These are phyloP conservation scores for Exserohilum turcica DNA, from an alignment of 2,329 filamentous ascomycete species.

Conservation along the genomic window DNA sequence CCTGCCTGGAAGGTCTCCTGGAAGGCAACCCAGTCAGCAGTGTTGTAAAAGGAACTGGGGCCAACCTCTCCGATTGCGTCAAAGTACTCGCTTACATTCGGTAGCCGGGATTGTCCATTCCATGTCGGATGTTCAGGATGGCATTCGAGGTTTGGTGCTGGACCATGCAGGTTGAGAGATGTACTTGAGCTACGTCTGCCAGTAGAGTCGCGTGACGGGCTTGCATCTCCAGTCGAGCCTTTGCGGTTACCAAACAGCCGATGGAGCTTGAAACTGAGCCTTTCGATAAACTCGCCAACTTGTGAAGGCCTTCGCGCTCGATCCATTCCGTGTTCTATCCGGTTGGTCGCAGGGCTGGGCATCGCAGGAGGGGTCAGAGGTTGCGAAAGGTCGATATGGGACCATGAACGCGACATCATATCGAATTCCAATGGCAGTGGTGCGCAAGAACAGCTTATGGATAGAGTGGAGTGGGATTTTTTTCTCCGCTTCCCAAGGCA, in stretches of 20 bases:
- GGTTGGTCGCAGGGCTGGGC: neutral
- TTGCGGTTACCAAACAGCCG: conserved; percentile 9
- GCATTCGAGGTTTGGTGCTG: neutral
- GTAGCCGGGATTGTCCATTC: conserved; percentile 1
- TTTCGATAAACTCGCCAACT: conserved; percentile 7
- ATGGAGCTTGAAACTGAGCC: conserved; percentile 1
- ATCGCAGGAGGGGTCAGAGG: conserved; percentile 2
- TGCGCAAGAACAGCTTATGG: neutral
- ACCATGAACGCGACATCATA: conserved; percentile 3
- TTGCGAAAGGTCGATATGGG: neutral
- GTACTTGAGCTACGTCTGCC: neutral
- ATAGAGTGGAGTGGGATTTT: neutral
- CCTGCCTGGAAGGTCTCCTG: conserved; percentile 6
- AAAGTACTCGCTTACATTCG: conserved; percentile 10
- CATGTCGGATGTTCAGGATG: neutral
- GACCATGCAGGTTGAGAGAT: neutral
- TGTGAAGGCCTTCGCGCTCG: conserved; percentile 3
- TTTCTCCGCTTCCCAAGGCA: conserved; percentile 4
- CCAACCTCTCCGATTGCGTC: conserved; percentile 9
- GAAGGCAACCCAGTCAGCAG: conserved; percentile 10
- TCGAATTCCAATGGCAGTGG: neutral
- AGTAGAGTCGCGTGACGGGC: neutral
- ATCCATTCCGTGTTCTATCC: neutral
- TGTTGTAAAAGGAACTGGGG: conserved; percentile 11
- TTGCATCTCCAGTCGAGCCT: conserved; percentile 1